Conservation (phyloP, 2,329 filamentous ascomycete genomes). For the Ceratocystis colombiana region DNA sequence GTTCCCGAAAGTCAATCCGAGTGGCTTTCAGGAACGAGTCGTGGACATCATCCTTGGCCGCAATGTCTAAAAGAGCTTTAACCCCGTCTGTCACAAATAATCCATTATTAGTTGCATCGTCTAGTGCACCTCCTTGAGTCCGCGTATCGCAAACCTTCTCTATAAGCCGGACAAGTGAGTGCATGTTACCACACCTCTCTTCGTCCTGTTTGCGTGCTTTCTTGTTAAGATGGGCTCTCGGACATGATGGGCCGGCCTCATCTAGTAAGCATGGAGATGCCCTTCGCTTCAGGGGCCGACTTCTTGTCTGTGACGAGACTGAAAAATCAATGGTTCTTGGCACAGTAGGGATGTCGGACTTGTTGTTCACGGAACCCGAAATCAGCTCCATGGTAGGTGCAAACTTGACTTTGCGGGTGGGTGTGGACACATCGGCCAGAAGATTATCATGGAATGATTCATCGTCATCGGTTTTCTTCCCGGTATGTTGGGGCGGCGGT, state of each 20-base stretch:
- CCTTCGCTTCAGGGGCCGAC: not conserved
- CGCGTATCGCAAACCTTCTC: not conserved
- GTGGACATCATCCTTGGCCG: slow-evolving; percentile 6
- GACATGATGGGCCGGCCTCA: not conserved
- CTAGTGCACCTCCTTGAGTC: not conserved
- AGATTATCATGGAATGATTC: not conserved
- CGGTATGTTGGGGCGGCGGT: not conserved
- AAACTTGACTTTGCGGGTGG: not conserved
- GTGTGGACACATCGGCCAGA: not conserved
- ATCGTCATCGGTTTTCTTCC: not conserved
- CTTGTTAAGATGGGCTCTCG: not conserved
- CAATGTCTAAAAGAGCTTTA: slow-evolving; percentile 6
- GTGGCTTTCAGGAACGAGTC: not conserved
- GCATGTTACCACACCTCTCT: not conserved
- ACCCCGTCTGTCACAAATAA: not conserved
- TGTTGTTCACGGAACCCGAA: not conserved
- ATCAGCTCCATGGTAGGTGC: not conserved
- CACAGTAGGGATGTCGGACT: no score
- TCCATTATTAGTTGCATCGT: not conserved
- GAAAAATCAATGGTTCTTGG: not conserved
- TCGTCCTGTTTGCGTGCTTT: not conserved
- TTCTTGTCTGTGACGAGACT: not conserved
- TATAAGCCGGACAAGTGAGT: not conserved
- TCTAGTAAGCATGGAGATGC: not conserved
- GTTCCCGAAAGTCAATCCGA: not conserved